These are phyloP conservation scores for Penicillium sp. DNA, from an alignment of 2,329 filamentous ascomycete genomes.

Conservation along the genomic window DNA sequence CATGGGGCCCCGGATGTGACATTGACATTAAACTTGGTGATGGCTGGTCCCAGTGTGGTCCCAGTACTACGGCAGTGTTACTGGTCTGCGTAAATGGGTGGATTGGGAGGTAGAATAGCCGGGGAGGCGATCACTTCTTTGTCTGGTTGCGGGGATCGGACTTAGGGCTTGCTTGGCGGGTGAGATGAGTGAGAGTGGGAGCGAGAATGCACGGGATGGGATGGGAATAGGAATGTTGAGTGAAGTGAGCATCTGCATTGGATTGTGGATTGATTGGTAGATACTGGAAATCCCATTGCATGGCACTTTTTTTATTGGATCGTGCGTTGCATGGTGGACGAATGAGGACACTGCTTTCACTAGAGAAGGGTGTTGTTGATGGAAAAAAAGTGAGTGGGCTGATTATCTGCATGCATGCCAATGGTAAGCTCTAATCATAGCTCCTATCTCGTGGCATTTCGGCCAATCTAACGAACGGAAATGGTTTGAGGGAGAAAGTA, in stretches of 20 bases:
- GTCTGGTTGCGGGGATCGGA: constrained; percentile 7
- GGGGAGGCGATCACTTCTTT: constrained; percentile 10
- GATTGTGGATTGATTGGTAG: not conserved
- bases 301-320: not conserved
- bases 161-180: constrained; percentile 9
- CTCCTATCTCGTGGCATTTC: too few species aligned
- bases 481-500: too few species aligned
- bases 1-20: too few species aligned
- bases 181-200: too few species aligned
- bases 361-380: too few species aligned
- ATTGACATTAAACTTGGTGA: too few species aligned
- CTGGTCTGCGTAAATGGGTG: not conserved
- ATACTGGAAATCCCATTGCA: too few species aligned
- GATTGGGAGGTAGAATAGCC: constrained; percentile 1
- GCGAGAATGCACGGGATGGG: too few species aligned
- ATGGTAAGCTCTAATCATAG: not conserved
- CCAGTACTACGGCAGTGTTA: too few species aligned
- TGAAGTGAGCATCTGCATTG: not conserved
- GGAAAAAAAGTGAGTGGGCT: not conserved
- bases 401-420: not conserved
- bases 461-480: too few species aligned
- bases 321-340: not conserved
- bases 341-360: too few species aligned
- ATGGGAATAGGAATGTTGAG: not conserved
- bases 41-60: too few species aligned